Percentiles rank a stretch among this genome's conserved stretches.
Evolutionary conservation across 73 alveolate species (phyloP).

Genomic region (Uronychia binucleata): DNA sequence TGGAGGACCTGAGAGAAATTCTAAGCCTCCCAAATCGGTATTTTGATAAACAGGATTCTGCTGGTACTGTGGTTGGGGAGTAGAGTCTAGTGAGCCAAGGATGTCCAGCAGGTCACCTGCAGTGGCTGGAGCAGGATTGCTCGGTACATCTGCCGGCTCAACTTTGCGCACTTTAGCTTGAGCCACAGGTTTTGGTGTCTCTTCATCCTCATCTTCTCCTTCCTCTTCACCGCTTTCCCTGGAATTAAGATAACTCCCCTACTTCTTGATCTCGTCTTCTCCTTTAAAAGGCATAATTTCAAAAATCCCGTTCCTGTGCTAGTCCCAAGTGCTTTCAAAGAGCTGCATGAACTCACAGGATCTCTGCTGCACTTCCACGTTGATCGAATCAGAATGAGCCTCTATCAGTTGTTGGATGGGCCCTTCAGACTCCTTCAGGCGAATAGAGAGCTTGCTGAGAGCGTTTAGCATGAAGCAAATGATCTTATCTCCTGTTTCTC

Average conservation of each 20-base stretch:
- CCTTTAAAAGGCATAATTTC: constrained; percentile 67
- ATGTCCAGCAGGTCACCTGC: constrained; percentile 7
- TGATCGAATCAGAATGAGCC: constrained; percentile 21
- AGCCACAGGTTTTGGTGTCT: too few relatives aligned
- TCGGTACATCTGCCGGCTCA: not conserved
- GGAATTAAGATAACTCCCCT: not conserved
- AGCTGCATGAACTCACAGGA: constrained; percentile 74
- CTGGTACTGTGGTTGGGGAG: not conserved
- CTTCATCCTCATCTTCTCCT: not conserved
- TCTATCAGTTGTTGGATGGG: constrained; percentile 32
- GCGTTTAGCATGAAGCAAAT: constrained; percentile 65
- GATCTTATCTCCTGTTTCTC: constrained; percentile 47
- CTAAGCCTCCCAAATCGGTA: not conserved
- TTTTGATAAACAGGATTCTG: too few relatives aligned
- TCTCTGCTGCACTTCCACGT: constrained; percentile 73
- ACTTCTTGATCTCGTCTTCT: constrained; percentile 11
- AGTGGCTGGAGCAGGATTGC: not conserved
- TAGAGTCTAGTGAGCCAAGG: not conserved
- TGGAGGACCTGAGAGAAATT: not conserved
- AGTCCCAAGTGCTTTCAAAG: constrained; percentile 64
- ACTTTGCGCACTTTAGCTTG: too few relatives aligned
- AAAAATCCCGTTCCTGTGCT: constrained; percentile 53
- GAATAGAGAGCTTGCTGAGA: constrained; percentile 60
- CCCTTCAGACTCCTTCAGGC: constrained; percentile 28
- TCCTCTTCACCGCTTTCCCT: not conserved